Conservation (phyloP, 2,329 filamentous ascomycete species). For the Exophiala xenobiotica region DNA sequence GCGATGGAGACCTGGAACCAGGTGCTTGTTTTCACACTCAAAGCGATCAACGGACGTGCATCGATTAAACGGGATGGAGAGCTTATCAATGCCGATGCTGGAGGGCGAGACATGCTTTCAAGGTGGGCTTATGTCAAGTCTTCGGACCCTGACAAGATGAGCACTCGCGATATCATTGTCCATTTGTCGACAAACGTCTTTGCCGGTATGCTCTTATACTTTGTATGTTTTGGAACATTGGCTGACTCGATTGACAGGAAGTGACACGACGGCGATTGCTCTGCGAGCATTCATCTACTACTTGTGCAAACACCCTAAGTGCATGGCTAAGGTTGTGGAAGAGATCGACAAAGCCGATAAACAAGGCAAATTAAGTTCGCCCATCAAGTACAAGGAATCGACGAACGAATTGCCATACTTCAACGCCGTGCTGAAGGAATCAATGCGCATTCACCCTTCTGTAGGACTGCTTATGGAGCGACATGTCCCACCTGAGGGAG, state of each 20-base stretch:
- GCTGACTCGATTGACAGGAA: conserved; percentile 14
- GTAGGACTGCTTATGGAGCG: conserved; percentile 32
- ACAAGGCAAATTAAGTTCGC: conserved; percentile 18
- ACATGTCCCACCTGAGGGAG: conserved; percentile 27
- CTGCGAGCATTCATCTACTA: conserved; percentile 64
- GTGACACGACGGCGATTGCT: conserved; percentile 27
- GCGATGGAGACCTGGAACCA: conserved; percentile 39
- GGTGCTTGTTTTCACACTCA: conserved; percentile 36
- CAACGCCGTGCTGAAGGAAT: conserved; percentile 22
- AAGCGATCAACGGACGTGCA: conserved; percentile 34
- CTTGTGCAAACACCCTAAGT: conserved; percentile 61
- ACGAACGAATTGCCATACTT: conserved; percentile 22
- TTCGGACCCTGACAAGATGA: conserved; percentile 33
- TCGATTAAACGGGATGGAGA: conserved; percentile 33
- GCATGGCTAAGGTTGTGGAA: conserved; percentile 15
- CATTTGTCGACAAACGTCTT: conserved; percentile 34
- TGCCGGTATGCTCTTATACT: conserved; percentile 22
- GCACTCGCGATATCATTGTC: conserved; percentile 33
- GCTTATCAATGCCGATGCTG: conserved; percentile 27
- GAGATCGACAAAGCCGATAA: conserved; percentile 25
- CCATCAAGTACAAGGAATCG: conserved; percentile 31
- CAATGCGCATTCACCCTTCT: conserved; percentile 29
- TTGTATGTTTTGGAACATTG: neutral
- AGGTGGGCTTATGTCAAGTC: conserved; percentile 34
- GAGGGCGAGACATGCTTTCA: conserved; percentile 34